A percentile compares a stretch with the other conserved stretches of the same genome.
These are phyloP conservation scores for Eucalyptus sp. DNA, from an alignment of 345 rosid species.

Conservation along the genomic window DNA sequence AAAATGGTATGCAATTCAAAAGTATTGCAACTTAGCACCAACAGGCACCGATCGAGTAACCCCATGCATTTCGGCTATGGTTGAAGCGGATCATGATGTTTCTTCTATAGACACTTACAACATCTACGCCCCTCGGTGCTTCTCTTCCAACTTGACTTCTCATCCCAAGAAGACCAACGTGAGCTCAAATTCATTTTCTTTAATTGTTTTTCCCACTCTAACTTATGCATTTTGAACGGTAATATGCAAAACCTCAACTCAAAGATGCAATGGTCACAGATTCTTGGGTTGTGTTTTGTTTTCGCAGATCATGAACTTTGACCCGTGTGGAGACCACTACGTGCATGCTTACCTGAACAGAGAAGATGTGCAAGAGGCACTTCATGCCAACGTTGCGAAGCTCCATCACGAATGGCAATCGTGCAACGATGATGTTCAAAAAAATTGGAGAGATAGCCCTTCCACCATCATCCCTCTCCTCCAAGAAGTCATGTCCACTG, in stretches of 20 bases:
- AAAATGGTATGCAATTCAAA: slow-evolving; percentile 3
- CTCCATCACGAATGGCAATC: slow-evolving; percentile 56
- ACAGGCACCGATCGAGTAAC: slow-evolving; percentile 1
- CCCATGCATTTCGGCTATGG: slow-evolving; percentile 22
- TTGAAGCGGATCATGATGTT: background rate
- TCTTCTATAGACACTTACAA: slow-evolving; percentile 36
- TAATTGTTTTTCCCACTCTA: background rate
- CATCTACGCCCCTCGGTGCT: slow-evolving; percentile 70
- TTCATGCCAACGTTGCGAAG: slow-evolving; percentile 73
- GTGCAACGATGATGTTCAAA: slow-evolving; percentile 35
- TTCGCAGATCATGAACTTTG: slow-evolving; percentile 30
- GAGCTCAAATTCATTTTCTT: background rate
- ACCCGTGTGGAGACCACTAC: slow-evolving; percentile 55
- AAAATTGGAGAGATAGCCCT: slow-evolving; percentile 53
- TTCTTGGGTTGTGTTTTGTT: background rate
- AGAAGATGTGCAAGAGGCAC: slow-evolving; percentile 58
- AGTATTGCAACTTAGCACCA: slow-evolving; percentile 39
- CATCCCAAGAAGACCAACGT: slow-evolving; percentile 28
- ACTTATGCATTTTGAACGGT: background rate
- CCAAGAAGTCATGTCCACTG: slow-evolving; percentile 35
- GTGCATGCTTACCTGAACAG: slow-evolving; percentile 60
- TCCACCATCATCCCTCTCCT: slow-evolving; percentile 53
- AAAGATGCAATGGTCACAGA: background rate
- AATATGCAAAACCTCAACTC: background rate
- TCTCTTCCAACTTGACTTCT: slow-evolving; percentile 30